Percentiles rank a stretch among this genome's conserved stretches.
phyloP scores from a whole-genome alignment of 495 filamentous ascomycete species.

The Echria macrotheca region DNA sequence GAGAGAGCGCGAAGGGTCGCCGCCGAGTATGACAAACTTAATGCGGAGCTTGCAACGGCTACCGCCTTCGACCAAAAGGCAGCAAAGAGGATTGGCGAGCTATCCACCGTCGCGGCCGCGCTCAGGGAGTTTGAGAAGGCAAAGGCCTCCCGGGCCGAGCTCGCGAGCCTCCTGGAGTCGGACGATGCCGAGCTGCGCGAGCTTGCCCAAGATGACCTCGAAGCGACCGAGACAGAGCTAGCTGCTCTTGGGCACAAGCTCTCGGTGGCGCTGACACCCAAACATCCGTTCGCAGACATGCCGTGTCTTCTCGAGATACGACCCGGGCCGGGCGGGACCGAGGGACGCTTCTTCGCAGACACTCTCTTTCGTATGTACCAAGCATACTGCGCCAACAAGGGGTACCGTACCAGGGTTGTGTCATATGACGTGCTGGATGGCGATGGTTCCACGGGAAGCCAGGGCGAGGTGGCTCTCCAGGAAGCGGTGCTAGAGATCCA shows the following conservation, averaged over 20 bases:
- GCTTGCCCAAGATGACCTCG: slow-evolving; percentile 74
- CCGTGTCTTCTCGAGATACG: slow-evolving; percentile 88
- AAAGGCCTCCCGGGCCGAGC: slow-evolving; percentile 48
- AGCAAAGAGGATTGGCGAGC: slow-evolving; percentile 73
- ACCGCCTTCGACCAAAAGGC: slow-evolving; percentile 64
- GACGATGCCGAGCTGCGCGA: slow-evolving; percentile 50
- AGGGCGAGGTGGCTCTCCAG: slow-evolving; percentile 56
- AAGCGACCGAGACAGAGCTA: slow-evolving; percentile 54
- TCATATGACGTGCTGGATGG: slow-evolving; percentile 51
- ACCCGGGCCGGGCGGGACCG: slow-evolving; percentile 87
- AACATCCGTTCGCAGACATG: slow-evolving; percentile 89
- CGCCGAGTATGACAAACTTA: slow-evolving; percentile 55
- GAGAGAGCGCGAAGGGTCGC: slow-evolving; percentile 36
- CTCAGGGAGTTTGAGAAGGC: slow-evolving; percentile 65
- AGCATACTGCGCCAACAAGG: slow-evolving; percentile 60
- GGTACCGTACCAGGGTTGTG: slow-evolving; percentile 42
- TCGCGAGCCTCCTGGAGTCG: slow-evolving; percentile 44
- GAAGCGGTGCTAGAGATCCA: slow-evolving; percentile 89
- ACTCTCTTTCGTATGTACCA: slow-evolving; percentile 89
- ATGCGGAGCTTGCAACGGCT: slow-evolving; percentile 41
- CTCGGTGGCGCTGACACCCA: slow-evolving; percentile 70
- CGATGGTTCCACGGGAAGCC: slow-evolving; percentile 52
- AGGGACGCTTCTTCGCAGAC: slow-evolving; percentile 83
- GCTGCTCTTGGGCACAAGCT: slow-evolving; percentile 56
- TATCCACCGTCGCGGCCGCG: slow-evolving; percentile 60